Conservation (phyloP, 2,329 filamentous ascomycete genomes). For the Chaetomium strumarium region DNA sequence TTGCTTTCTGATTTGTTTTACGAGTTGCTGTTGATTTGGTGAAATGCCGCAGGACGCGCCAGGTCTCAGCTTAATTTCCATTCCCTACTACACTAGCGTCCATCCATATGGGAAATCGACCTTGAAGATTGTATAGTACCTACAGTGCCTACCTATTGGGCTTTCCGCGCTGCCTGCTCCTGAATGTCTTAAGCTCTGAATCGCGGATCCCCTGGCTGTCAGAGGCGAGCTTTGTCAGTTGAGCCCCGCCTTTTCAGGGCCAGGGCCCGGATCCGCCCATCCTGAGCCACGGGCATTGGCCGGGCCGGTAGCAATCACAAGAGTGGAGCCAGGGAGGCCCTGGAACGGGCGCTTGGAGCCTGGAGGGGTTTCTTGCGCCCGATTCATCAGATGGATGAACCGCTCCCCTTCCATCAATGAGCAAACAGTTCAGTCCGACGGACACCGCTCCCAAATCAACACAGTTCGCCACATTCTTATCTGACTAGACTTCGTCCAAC, state of each 20-base stretch:
- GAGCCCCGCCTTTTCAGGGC: slow-evolving; percentile 8
- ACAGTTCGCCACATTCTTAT: too few species aligned
- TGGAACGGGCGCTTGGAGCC: slow-evolving; percentile 7
- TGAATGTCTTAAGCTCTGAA: too few species aligned
- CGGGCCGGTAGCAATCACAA: slow-evolving; percentile 12
- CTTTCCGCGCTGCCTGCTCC: too few species aligned
- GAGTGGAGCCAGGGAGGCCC: slow-evolving; percentile 9
- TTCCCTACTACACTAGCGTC: too few species aligned
- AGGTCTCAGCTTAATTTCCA: too few species aligned
- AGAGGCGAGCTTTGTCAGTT: slow-evolving; percentile 1
- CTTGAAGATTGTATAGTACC: too few species aligned
- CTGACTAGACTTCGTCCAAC: too few species aligned
- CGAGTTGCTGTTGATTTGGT: neutral
- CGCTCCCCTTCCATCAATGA: neutral
- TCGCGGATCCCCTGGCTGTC: too few species aligned
- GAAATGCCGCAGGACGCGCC: too few species aligned
- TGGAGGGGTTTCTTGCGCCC: slow-evolving; percentile 7
- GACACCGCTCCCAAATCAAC: too few species aligned
- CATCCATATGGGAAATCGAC: too few species aligned
- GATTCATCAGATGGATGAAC: slow-evolving; percentile 3
- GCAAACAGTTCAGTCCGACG: neutral
- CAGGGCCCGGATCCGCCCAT: slow-evolving; percentile 5
- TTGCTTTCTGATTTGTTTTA: slow-evolving; percentile 7
- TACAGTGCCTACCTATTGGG: too few species aligned
- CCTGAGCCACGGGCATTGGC: slow-evolving; percentile 7